Evolutionary conservation across 352 stramenopile species (phyloP), one percentile per base, ranked within the genome.

Genomic region (Phytophthora parvispora): DNA sequence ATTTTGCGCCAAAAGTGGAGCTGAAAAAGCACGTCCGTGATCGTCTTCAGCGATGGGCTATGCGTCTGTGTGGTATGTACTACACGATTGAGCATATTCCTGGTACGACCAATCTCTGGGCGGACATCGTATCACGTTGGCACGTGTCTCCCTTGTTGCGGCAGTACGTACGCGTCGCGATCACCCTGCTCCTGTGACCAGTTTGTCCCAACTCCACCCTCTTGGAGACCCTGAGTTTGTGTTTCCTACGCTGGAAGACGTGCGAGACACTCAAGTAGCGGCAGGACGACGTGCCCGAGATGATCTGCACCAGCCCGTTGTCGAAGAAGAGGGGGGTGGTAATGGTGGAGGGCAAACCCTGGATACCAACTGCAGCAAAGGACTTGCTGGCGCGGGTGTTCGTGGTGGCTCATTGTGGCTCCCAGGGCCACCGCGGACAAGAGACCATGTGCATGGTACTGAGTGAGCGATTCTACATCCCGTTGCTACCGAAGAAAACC

Each of bases 351-450:
- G 40, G 40, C n/a, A 48, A 48, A 27, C 18, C n/a, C 10, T 48
- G 40, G 40, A 48, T 48, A 16, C 40, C 40, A 7, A 25, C 40
- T 15, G 40, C 40, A 48, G 40, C 40, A n/a, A 48, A 25, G 18
- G 40, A 48, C 40, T 27, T 64, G 2, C 42, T 69, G n/a, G 9
- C 52, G 3, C 51, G 51, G 1, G 49, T 58, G n/a, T 71, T 72
- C 18, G 18, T 67, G 1, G 56, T 67, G 6, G 56, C 38, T 8
- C 64, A 72, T 24, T 51, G 27, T 12, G 48, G 49, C 27, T 50
- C 55, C 5, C 56, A 61, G 16, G 49, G 55, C 6, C 63, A 60
- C 29, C 63, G 63, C 10, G 54, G 63, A 1, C 55, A 66, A 18
- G 55, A 71, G 27, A 20, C 42, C 40, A 48, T 48, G 40, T 25